phyloP scores from a whole-genome alignment of 345 rosid genomes.

The Sonneratia alba region DNA sequence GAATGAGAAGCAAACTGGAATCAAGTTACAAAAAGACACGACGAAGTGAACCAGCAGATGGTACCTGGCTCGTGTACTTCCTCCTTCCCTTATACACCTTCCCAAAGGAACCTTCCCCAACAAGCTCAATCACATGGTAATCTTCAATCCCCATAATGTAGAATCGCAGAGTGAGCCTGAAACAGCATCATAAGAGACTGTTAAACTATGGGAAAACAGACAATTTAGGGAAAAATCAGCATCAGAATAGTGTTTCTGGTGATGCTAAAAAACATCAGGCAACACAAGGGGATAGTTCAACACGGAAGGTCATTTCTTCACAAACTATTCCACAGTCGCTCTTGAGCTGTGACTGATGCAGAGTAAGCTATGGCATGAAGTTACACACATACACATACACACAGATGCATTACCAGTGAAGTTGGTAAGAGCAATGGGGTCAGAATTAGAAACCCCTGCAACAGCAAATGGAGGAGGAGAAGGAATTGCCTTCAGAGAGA shows the following conservation, averaged over 20 bases:
- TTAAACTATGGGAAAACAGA: too few species aligned
- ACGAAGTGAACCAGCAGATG: neutral
- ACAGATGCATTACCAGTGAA: too few species aligned
- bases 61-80: conserved; percentile 79
- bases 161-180: neutral
- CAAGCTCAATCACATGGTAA: conserved; percentile 90
- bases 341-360: neutral
- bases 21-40: neutral
- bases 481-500: too few species aligned
- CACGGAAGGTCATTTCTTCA: neutral
- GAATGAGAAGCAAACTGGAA: neutral
- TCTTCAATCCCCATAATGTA: conserved; percentile 63
- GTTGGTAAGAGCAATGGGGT: too few species aligned
- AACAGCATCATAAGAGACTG: too few species aligned
- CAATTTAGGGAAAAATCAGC: too few species aligned
- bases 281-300: neutral
- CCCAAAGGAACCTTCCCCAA: conserved; percentile 96
- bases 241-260: too few species aligned
- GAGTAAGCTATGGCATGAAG: neutral
- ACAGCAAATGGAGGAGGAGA: too few species aligned
- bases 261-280: too few species aligned
- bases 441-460: too few species aligned
- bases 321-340: neutral
- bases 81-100: conserved; percentile 90
- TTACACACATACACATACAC: too few species aligned